phyloP scores from a whole-genome alignment of 805 yeast species.

The Candida awuae region DNA sequence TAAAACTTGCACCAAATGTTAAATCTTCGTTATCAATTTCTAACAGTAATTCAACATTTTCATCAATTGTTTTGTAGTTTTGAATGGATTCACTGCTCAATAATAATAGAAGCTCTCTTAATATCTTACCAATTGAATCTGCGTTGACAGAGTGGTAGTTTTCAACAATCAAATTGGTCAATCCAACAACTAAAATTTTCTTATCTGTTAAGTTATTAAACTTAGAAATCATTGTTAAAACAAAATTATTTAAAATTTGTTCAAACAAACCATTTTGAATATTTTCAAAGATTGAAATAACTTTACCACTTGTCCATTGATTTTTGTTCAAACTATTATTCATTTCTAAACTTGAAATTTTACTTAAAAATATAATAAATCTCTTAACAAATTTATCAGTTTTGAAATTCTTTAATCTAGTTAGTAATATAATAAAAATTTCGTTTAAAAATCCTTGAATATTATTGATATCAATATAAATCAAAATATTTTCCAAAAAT shows the following conservation, averaged over 20 bases:
- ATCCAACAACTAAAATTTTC: constrained; percentile 41
- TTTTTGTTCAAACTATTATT: constrained; percentile 27
- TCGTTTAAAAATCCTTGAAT: constrained; percentile 55
- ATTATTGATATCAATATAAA: constrained; percentile 41
- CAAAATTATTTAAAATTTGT: constrained; percentile 40
- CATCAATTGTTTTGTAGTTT: constrained; percentile 28
- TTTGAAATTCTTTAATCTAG: constrained; percentile 70
- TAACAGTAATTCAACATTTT: constrained; percentile 41
- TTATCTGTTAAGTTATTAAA: constrained; percentile 36
- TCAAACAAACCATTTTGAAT: constrained; percentile 58
- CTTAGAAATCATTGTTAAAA: constrained; percentile 42
- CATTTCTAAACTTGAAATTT: constrained; percentile 20
- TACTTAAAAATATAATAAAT: constrained; percentile 53
- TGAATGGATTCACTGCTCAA: constrained; percentile 28
- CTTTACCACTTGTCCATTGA: constrained; percentile 34
- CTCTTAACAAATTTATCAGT: constrained; percentile 76
- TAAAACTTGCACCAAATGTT: constrained; percentile 81
- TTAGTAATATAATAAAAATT: constrained; percentile 66
- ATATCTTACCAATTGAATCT: constrained; percentile 33
- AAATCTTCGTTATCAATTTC: constrained; percentile 52
- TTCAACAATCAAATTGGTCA: constrained; percentile 36
- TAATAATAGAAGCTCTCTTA: constrained; percentile 36
- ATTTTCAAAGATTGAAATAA: constrained; percentile 56
- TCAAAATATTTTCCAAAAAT: constrained; percentile 59
- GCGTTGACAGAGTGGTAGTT: constrained; percentile 33